Conservation (phyloP, 1,284 basidiomycete genomes). For the Ganoderma sinense region DNA sequence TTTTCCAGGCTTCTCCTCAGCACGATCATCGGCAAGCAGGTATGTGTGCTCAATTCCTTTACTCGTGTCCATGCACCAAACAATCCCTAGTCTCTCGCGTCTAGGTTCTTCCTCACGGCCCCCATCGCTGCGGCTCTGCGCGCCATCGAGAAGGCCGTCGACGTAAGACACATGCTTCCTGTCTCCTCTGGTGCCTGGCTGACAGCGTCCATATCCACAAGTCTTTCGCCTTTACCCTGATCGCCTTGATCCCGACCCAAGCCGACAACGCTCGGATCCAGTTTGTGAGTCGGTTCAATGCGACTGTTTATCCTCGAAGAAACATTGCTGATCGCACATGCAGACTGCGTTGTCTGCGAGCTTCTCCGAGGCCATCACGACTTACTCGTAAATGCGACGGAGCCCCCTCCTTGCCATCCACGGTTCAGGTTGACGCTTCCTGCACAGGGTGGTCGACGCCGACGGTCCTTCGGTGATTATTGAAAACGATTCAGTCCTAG, state of each 20-base stretch:
- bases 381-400: background rate
- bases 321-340: background rate
- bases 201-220: background rate
- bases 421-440: background rate
- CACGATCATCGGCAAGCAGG: constrained; percentile 9
- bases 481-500: background rate
- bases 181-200: background rate
- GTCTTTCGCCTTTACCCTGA: background rate
- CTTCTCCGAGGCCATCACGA: background rate
- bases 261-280: background rate
- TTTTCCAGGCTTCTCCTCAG: background rate
- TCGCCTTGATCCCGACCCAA: constrained; percentile 1
- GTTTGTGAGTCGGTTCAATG: background rate
- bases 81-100: background rate
- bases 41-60: background rate
- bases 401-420: background rate
- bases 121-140: constrained; percentile 8
- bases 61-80: no score
- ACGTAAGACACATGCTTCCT: background rate
- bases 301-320: no score
- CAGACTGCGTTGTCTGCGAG: background rate
- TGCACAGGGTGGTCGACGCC: background rate
- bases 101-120: background rate
- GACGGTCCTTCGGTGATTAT: background rate
- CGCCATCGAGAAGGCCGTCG: background rate